A percentile compares a stretch with the other conserved stretches of the same genome.
Evolutionary conservation across 257 asterid species (phyloP).

Genomic region (Rhazya stricta): DNA sequence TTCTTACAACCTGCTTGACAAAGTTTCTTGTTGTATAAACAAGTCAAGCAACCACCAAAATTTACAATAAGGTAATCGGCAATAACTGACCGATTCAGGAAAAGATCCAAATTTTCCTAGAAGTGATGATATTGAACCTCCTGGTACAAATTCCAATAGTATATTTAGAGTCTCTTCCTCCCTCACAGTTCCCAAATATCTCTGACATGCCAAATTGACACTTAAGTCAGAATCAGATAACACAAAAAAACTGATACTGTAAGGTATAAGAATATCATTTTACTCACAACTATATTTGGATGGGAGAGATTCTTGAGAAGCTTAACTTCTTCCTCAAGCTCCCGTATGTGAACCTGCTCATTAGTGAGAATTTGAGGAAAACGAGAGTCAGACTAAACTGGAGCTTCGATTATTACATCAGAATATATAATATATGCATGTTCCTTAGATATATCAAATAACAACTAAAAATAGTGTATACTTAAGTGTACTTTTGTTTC

Average conservation of each 20-base stretch:
- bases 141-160: conserved; percentile 33
- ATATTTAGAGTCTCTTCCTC: conserved; percentile 30
- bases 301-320: conserved; percentile 35
- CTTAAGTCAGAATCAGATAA: background rate
- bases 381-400: background rate
- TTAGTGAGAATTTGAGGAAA: background rate
- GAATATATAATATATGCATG: background rate
- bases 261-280: background rate
- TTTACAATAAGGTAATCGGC: background rate
- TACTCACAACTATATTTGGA: conserved; percentile 33
- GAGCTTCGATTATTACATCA: background rate
- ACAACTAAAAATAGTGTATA: background rate
- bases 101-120: conserved; percentile 36
- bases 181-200: conserved; percentile 34
- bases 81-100: conserved; percentile 28
- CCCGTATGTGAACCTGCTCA: conserved; percentile 25
- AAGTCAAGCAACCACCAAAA: background rate
- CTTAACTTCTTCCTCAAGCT: conserved; percentile 38
- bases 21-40: background rate
- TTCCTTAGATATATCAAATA: background rate
- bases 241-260: background rate
- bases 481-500: background rate
- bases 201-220: conserved; percentile 17
- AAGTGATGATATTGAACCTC: conserved; percentile 35
- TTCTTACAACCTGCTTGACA: conserved; percentile 30